Evolutionary conservation across 2,329 filamentous ascomycete genomes (phyloP), one percentile per base, ranked within the genome.

Genomic region (Fusarium humuli): DNA sequence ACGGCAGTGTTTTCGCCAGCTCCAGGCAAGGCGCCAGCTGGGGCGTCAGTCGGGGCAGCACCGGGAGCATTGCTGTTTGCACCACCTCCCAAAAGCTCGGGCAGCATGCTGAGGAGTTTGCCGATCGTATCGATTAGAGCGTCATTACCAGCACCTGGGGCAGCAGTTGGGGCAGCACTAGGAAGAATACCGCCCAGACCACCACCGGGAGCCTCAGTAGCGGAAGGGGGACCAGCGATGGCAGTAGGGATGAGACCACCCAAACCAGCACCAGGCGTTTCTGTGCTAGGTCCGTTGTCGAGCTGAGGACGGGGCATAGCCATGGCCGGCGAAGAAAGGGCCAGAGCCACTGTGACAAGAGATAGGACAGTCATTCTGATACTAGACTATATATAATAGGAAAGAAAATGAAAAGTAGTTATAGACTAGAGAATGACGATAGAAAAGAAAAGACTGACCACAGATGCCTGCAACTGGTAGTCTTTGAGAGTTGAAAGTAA

Each of bases 401-500:
- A 66, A 32, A 61, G 47, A 45, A 48, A 44, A 57, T 64, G 54
- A 47, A 18, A 30, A 61, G 59, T 56, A 23, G 23, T 23, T 23
- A 61, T 57, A 50, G 40, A 52, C 57, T 57, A 50, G 40, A 49
- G 59, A 72, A 57, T 49, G 70, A 65, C 61, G 46, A 59, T 67
- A 54, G 44, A n/a, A 69, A 54, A 46, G 8, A 67, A 73, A 54
- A 56, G 60, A 75, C 64, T 69, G 54, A 74, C 61, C 69, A 73
- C 73, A 76, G 74, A 70, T 74, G 73, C 67, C 73, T 65, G 73
- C 74, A 76, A 73, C 74, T 75, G 72, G 65, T 71, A 64, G 67
- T 69, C 70, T 61, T 53, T 34, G 16, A 34, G 60, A 49, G 49
- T 63, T 69, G 66, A 75, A 75, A 65, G 61, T 61, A 74, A 72